Evolutionary conservation across 192 early-diverging fungal genomes (phyloP).

Genomic region (Podila epigama): DNA sequence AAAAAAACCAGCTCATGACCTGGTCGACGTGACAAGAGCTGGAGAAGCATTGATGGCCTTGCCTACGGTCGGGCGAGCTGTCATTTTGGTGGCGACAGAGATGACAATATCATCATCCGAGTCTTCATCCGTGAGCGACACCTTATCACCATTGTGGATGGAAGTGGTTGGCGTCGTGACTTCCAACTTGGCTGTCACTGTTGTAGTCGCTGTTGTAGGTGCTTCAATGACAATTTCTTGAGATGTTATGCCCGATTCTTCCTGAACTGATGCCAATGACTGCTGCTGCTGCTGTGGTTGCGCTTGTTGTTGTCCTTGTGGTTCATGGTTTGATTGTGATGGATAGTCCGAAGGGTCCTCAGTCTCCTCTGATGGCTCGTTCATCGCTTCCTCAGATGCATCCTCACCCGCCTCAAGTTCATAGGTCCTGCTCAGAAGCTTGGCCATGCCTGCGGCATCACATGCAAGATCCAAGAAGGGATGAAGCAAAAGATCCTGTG

Average conservation of each 20-base stretch:
- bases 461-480: constrained; percentile 39
- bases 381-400: background rate
- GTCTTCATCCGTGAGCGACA: background rate
- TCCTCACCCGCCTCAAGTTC: constrained; percentile 23
- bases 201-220: background rate
- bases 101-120: background rate
- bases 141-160: background rate
- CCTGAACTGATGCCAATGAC: background rate
- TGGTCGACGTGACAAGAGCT: background rate
- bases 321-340: background rate
- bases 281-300: background rate
- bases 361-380: constrained; percentile 9
- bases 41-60: background rate
- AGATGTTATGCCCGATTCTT: background rate
- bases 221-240: background rate
- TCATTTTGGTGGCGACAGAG: background rate
- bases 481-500: constrained; percentile 26
- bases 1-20: background rate
- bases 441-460: constrained; percentile 19
- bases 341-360: background rate
- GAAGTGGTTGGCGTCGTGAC: background rate
- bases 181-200: no score
- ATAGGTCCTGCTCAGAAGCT: constrained; percentile 23
- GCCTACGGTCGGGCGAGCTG: background rate
- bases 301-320: no score